Evolutionary conservation across 768 basidiomycete genomes (phyloP).

Genomic region (Phylloporus arenicola): DNA sequence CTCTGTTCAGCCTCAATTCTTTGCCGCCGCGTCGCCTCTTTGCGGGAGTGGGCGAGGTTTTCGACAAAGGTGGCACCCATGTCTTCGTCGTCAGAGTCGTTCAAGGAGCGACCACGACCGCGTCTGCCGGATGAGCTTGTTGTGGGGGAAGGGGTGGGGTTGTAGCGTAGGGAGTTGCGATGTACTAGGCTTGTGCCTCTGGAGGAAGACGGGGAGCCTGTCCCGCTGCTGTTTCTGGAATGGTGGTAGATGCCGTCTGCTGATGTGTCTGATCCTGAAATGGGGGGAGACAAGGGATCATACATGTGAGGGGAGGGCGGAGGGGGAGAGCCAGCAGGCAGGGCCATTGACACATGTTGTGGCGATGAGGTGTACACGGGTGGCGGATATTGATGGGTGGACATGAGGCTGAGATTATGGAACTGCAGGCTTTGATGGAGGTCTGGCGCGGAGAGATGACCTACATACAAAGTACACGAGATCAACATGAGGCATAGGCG

Average conservation of each 20-base stretch:
- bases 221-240: slow-evolving; percentile 66
- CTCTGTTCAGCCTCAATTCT: slow-evolving; percentile 89
- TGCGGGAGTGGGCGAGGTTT: slow-evolving; percentile 69
- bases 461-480: slow-evolving; percentile 50
- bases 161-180: slow-evolving; percentile 62
- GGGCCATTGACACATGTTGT: slow-evolving; percentile 65
- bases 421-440: slow-evolving; percentile 62
- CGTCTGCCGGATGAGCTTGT: slow-evolving; percentile 65
- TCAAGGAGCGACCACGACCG: slow-evolving; percentile 58
- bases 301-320: slow-evolving; percentile 76
- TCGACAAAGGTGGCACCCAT: slow-evolving; percentile 68
- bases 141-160: slow-evolving; percentile 77
- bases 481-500: slow-evolving; percentile 55
- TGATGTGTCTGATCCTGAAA: slow-evolving; percentile 87
- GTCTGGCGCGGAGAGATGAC: slow-evolving; percentile 60
- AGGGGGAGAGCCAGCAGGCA: slow-evolving; percentile 64
- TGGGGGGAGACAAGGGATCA: slow-evolving; percentile 78
- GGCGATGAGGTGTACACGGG: slow-evolving; percentile 56
- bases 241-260: slow-evolving; percentile 75
- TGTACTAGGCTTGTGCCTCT: slow-evolving; percentile 73
- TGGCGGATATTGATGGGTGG: slow-evolving; percentile 58
- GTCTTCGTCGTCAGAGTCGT: slow-evolving; percentile 72
- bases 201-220: slow-evolving; percentile 75
- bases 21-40: slow-evolving; percentile 79
- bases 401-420: slow-evolving; percentile 59